These are phyloP conservation scores for Termitomyces titanicus DNA, from an alignment of 768 basidiomycete genomes.

Conservation along the genomic window DNA sequence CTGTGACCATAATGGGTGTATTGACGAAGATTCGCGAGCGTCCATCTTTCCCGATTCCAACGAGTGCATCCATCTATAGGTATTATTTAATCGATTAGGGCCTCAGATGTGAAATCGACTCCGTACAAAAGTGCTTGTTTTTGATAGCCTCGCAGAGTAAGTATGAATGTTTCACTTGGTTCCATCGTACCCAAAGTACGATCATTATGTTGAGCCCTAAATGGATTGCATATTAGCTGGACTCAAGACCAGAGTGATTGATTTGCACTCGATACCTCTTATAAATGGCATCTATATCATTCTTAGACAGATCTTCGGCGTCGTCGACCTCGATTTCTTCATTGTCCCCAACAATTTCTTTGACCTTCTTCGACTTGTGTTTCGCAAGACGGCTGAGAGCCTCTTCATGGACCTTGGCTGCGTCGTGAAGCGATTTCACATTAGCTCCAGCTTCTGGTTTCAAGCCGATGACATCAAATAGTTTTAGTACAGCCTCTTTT, in stretches of 20 bases:
- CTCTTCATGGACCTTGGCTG: slow-evolving; percentile 32
- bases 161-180: slow-evolving; percentile 69
- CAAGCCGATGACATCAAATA: slow-evolving; percentile 74
- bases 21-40: slow-evolving; percentile 63
- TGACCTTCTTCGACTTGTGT: slow-evolving; percentile 40
- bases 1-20: slow-evolving; percentile 97
- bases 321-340: slow-evolving; percentile 86
- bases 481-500: slow-evolving; percentile 65
- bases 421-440: slow-evolving; percentile 27
- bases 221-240: background rate
- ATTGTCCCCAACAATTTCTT: slow-evolving; percentile 73
- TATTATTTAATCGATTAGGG: background rate
- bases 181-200: slow-evolving; percentile 75
- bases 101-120: background rate
- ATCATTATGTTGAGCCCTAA: slow-evolving; percentile 84
- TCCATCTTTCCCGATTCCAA: slow-evolving; percentile 74
- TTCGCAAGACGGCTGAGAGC: slow-evolving; percentile 39
- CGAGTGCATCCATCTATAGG: slow-evolving; percentile 85
- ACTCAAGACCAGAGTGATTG: background rate
- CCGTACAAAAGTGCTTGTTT: slow-evolving; percentile 84
- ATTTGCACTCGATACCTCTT: slow-evolving; percentile 50
- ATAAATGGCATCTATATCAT: slow-evolving; percentile 82
- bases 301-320: slow-evolving; percentile 75
- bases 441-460: slow-evolving; percentile 54
- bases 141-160: slow-evolving; percentile 83